A percentile compares a stretch with the other conserved stretches of the same genome.
Evolutionary conservation across 495 filamentous ascomycete species (phyloP).

Genomic region (Penicillium salamii): DNA sequence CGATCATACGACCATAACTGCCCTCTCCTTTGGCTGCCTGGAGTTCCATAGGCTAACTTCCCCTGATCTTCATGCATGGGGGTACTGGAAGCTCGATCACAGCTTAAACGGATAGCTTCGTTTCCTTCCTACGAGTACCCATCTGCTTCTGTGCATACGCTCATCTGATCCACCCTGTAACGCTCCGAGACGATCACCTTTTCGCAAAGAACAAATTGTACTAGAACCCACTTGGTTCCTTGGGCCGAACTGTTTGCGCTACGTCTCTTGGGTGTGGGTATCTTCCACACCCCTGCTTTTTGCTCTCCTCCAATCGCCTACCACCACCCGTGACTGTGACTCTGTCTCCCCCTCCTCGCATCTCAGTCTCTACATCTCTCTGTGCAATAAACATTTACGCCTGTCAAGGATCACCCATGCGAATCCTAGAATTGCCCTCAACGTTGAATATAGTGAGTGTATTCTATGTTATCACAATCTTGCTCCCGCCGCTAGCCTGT

Average conservation of each 20-base stretch:
- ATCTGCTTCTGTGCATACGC: background rate
- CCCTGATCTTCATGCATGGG: constrained; percentile 9
- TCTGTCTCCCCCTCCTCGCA: constrained; percentile 17
- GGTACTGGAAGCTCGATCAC: background rate
- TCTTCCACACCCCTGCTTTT: constrained; percentile 10
- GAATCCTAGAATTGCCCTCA: background rate
- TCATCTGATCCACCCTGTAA: constrained; percentile 17
- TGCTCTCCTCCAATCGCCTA: constrained; percentile 10
- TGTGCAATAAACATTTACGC: background rate
- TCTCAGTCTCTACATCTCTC: constrained; percentile 11
- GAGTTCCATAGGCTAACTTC: no score
- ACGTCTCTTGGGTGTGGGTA: constrained; percentile 18
- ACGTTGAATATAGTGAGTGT: constrained; percentile 13
- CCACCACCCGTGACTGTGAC: constrained; percentile 9
- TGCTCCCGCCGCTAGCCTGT: background rate
- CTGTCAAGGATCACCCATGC: background rate
- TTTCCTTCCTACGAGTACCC: background rate
- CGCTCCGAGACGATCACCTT: constrained; percentile 16
- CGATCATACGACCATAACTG: constrained; percentile 40
- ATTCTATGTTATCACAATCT: background rate
- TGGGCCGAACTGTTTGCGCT: constrained; percentile 14
- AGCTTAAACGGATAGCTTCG: constrained; percentile 4
- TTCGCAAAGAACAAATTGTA: constrained; percentile 11
- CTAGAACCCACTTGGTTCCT: constrained; percentile 18
- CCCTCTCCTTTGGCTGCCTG: constrained; percentile 2